Base-by-base conservation (phyloP, 192 early-diverging fungal genomes). In the Kappamyces sp. region DNA sequence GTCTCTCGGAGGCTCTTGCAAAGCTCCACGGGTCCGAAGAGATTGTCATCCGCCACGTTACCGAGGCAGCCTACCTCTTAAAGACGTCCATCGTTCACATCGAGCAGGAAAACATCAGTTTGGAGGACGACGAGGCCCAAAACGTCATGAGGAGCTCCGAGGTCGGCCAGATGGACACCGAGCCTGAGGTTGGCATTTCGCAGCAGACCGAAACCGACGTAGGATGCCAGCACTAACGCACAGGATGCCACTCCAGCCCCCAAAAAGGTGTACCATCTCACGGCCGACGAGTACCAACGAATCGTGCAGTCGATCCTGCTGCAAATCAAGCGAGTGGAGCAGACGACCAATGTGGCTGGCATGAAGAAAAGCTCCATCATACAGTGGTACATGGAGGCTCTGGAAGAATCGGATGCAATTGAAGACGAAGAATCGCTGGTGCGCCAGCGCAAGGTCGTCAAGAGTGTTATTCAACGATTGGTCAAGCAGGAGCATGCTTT, bases 1-100 rank as follows among this genome's bases (percentile, higher is more conserved):
- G 94, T 46, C 76, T 98, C 34, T 92, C 90, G 32, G 95, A 98
- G 75, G 95, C 94, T 0, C 74, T 98, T 61, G 94, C 95, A 2
- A 86, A 93, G 59, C 85, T 90, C 34, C 82, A 94, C 64, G 90
- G 86, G 59, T 65, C 70, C 15, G 49, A 66, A 23, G 69, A 58
- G 61, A 86, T 97, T 38, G 83, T 72, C 0, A 70, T 82, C 8
- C 73, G 67, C 1, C 89, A 89, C 68, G 91, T 94, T 32, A 74
- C 76, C 33, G 92, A 96, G 70, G 95, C 95, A 1, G 81, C 86
- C 49, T 75, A 84, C 41, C 78, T 98, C 23, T 66, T 98, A 46
- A 80, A 86, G 38, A 87, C 88, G 40, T 97, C 94, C 1, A 98
- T 98, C 51, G 87, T 98, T 49, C 57, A 67, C 44, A 63, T 76